Conservation (phyloP, 208 protist genomes). For the Acanthamoeba castellanii region DNA sequence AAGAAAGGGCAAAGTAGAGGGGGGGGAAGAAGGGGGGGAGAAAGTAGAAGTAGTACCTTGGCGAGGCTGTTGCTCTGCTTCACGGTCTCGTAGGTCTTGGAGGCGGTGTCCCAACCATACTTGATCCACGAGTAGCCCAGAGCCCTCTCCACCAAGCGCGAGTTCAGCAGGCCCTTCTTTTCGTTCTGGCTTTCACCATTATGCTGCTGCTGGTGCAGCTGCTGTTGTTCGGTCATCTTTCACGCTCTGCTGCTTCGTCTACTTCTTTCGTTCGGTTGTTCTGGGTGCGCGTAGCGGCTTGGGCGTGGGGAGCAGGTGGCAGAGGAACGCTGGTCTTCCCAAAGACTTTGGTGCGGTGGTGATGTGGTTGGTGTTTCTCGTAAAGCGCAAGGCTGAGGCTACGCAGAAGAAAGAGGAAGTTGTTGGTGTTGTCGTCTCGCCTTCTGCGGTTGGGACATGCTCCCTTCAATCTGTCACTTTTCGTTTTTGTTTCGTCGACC, state of each 20-base stretch:
- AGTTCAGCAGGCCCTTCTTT: neutral
- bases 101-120: neutral
- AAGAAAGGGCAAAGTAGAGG: neutral
- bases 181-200: neutral
- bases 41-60: neutral
- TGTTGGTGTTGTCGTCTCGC: too few relatives aligned
- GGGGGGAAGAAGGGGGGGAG: neutral
- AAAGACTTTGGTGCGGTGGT: neutral
- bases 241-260: neutral
- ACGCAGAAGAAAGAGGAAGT: neutral
- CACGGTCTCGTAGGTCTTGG: conserved; percentile 2
- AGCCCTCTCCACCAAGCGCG: neutral
- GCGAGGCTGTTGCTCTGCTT: conserved; percentile 27
- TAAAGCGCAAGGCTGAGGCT: neutral
- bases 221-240: neutral
- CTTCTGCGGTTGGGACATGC: neutral
- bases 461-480: neutral
- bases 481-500: neutral
- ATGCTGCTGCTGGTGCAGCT: neutral
- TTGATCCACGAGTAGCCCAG: conserved; percentile 14
- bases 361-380: neutral
- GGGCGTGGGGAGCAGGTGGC: neutral
- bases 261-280: neutral
- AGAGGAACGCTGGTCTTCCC: neutral
- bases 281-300: neutral